These are phyloP conservation scores for Lyophyllum atratum DNA, from an alignment of 768 basidiomycete species.

Conservation along the genomic window DNA sequence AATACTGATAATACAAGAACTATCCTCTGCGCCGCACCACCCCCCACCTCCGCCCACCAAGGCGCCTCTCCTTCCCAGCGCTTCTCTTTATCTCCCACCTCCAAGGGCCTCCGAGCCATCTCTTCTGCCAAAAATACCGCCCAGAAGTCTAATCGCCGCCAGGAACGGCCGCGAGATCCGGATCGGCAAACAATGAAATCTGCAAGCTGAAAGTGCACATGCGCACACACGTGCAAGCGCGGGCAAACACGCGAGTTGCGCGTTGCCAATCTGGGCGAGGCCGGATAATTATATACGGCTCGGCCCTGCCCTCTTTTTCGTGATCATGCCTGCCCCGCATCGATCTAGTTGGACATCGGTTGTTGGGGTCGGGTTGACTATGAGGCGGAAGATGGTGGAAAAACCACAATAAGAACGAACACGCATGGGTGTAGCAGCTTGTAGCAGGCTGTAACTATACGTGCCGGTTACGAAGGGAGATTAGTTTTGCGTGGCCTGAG, in stretches of 20 bases:
- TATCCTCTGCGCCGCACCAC: too few relatives aligned
- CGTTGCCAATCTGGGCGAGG: not conserved
- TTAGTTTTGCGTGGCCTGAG: too few relatives aligned
- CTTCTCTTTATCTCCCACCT: not conserved
- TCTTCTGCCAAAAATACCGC: not conserved
- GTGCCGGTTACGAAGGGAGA: too few relatives aligned
- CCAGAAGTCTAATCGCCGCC: conserved; percentile 2
- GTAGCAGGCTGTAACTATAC: too few relatives aligned
- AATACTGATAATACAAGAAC: not conserved
- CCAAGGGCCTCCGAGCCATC: not conserved
- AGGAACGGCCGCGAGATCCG: conserved; percentile 3
- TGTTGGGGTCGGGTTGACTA: too few relatives aligned
- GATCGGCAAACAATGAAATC: not conserved
- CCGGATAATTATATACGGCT: not conserved
- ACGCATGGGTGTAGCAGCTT: too few relatives aligned
- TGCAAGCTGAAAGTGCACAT: not conserved
- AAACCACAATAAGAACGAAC: too few relatives aligned
- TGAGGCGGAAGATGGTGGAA: too few relatives aligned
- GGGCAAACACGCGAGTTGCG: not conserved
- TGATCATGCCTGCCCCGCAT: too few relatives aligned
- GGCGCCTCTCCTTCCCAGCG: not conserved
- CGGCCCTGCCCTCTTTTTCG: too few relatives aligned
- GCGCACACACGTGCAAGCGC: not conserved
- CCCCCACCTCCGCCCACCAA: not conserved
- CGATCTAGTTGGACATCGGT: too few relatives aligned